Percentiles rank a stretch among this genome's conserved stretches.
Conservation (phyloP, 179 eudicot genomes). For the Carnegiea gigantea region DNA sequence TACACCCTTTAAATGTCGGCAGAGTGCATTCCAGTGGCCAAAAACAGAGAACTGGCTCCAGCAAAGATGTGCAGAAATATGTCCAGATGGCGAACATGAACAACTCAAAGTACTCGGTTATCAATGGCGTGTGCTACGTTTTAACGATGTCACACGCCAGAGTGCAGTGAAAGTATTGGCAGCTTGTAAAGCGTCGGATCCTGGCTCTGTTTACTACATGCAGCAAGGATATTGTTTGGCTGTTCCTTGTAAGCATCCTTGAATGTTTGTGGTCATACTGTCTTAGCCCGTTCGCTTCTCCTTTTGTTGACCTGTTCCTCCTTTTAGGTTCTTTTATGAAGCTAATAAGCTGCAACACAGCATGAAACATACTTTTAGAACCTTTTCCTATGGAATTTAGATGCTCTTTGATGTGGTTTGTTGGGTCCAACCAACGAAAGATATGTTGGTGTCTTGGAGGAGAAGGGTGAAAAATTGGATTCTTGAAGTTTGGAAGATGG, state of each 20-base stretch:
- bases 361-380: not conserved
- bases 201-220: constrained; percentile 53
- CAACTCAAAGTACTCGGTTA: constrained; percentile 66
- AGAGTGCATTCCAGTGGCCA: constrained; percentile 62
- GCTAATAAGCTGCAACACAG: not conserved
- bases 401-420: not conserved
- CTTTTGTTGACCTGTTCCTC: not conserved
- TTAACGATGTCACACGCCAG: constrained; percentile 80
- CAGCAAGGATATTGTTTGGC: constrained; percentile 84
- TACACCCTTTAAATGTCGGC: constrained; percentile 13
- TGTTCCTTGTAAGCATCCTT: constrained; percentile 64
- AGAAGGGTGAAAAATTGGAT: too few species aligned
- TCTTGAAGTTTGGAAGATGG: too few species aligned
- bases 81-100: constrained; percentile 37
- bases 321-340: not conserved
- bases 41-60: constrained; percentile 65
- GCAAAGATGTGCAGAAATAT: constrained; percentile 52
- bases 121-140: constrained; percentile 91
- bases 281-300: not conserved
- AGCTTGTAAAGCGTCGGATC: constrained; percentile 57
- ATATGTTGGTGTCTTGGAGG: too few species aligned
- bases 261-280: constrained; percentile 1
- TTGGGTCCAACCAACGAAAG: too few species aligned
- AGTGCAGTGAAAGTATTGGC: constrained; percentile 83
- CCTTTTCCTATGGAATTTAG: not conserved